A percentile compares a stretch with the other conserved stretches of the same genome.
These are phyloP conservation scores for Thalassiosira hispida DNA, from an alignment of 352 stramenopile genomes.

Conservation along the genomic window DNA sequence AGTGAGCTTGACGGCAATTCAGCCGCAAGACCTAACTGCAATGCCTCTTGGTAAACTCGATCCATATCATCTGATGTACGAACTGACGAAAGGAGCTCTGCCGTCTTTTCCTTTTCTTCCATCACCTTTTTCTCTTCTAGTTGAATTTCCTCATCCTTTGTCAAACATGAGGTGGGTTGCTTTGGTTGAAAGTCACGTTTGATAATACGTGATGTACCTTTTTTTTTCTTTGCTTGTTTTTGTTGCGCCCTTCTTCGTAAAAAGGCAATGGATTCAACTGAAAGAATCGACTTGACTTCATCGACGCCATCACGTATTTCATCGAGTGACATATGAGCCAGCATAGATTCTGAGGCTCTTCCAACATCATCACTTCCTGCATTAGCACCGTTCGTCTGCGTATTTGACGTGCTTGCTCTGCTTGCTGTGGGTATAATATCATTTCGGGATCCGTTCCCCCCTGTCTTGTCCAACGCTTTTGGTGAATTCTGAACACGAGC, in stretches of 20 bases:
- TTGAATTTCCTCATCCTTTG: slow-evolving; percentile 33
- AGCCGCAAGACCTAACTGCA: slow-evolving; percentile 55
- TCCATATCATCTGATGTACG: slow-evolving; percentile 81
- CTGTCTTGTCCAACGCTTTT: slow-evolving; percentile 10
- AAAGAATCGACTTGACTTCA: slow-evolving; percentile 69
- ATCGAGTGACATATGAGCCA: slow-evolving; percentile 68
- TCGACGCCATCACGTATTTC: slow-evolving; percentile 71
- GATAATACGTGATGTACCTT: background rate
- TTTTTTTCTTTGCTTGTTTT: slow-evolving; percentile 39
- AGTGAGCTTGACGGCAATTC: slow-evolving; percentile 46
- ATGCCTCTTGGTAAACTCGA: slow-evolving; percentile 61
- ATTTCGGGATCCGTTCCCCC: slow-evolving; percentile 19
- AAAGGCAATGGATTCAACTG: slow-evolving; percentile 74
- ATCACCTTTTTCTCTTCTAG: slow-evolving; percentile 37
- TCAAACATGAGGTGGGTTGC: background rate
- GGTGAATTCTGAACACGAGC: slow-evolving; percentile 14
- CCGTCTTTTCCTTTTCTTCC: slow-evolving; percentile 72
- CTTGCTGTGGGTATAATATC: slow-evolving; percentile 14
- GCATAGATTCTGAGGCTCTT: slow-evolving; percentile 51
- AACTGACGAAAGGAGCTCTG: slow-evolving; percentile 72
- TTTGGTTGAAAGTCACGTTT: background rate
- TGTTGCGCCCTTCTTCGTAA: slow-evolving; percentile 49
- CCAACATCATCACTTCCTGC: slow-evolving; percentile 24
- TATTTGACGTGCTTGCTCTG: slow-evolving; percentile 1
- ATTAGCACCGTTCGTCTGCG: background rate